phyloP scores from a whole-genome alignment of 345 rosid species.

The Citrus reticulata region DNA sequence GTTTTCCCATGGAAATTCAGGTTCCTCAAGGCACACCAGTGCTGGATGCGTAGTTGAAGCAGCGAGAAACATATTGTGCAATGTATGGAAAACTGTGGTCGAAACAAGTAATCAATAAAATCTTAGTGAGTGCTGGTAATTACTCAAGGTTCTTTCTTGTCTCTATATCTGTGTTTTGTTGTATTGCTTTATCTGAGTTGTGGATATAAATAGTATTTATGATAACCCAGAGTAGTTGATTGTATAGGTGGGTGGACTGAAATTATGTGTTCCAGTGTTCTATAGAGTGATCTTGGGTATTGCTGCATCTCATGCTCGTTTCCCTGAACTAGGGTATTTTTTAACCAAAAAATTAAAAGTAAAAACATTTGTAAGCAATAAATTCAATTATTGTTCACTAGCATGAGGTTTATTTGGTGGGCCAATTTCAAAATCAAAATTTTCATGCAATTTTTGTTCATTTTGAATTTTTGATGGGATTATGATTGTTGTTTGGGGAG shows the following conservation, averaged over 20 bases:
- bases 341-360: background rate
- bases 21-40: conserved; percentile 96
- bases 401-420: background rate
- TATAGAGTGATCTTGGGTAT: conserved; percentile 46
- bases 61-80: conserved; percentile 48
- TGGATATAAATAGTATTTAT: too few relatives aligned
- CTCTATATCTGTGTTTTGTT: too few relatives aligned
- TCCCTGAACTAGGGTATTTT: conserved; percentile 86
- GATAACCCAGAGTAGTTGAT: background rate
- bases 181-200: too few relatives aligned
- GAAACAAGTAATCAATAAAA: too few relatives aligned
- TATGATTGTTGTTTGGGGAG: conserved; percentile 97
- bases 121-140: too few relatives aligned
- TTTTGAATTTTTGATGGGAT: conserved; percentile 38
- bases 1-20: conserved; percentile 17
- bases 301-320: conserved; percentile 91
- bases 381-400: too few relatives aligned
- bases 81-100: too few relatives aligned
- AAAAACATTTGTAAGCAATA: background rate
- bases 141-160: too few relatives aligned
- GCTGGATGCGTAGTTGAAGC: conserved; percentile 88
- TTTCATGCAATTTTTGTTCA: background rate
- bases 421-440: background rate
- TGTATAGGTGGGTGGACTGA: background rate
- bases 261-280: background rate